Evolutionary conservation across 495 filamentous ascomycete genomes (phyloP).

Genomic region (Penicillium pulvis): DNA sequence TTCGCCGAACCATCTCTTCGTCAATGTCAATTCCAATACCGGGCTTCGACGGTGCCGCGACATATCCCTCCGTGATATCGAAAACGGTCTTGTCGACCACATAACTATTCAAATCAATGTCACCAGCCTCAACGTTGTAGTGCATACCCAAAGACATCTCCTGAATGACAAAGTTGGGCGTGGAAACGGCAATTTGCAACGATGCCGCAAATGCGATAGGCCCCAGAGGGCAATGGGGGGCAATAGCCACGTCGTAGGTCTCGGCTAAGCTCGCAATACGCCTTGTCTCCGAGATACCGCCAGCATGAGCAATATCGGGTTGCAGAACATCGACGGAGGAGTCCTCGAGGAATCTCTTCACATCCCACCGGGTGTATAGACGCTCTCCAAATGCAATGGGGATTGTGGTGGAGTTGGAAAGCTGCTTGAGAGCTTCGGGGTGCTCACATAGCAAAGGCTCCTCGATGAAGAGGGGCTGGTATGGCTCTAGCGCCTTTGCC

Average conservation of each 20-base stretch:
- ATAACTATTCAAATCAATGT: slow-evolving; percentile 69
- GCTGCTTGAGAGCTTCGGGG: slow-evolving; percentile 66
- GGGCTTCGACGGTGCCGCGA: slow-evolving; percentile 60
- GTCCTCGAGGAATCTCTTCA: slow-evolving; percentile 72
- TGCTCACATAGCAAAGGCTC: slow-evolving; percentile 77
- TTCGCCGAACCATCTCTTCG: slow-evolving; percentile 61
- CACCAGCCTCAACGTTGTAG: slow-evolving; percentile 67
- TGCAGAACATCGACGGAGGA: slow-evolving; percentile 73
- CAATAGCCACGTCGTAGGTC: slow-evolving; percentile 76
- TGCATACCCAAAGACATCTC: slow-evolving; percentile 84
- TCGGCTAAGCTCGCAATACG: slow-evolving; percentile 75
- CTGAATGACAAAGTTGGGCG: slow-evolving; percentile 76
- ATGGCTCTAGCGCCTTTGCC: slow-evolving; percentile 69
- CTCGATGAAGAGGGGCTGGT: slow-evolving; percentile 76
- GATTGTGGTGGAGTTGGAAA: slow-evolving; percentile 60
- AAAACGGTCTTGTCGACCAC: slow-evolving; percentile 65
- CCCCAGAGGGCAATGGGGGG: slow-evolving; percentile 78
- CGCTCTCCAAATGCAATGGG: slow-evolving; percentile 80
- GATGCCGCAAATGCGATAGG: slow-evolving; percentile 77
- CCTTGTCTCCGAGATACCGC: slow-evolving; percentile 75
- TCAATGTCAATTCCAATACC: slow-evolving; percentile 79
- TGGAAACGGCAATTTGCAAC: slow-evolving; percentile 66
- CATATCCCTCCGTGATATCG: slow-evolving; percentile 66
- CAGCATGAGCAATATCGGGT: slow-evolving; percentile 75
- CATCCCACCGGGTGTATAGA: slow-evolving; percentile 74